Evolutionary conservation across 2,329 filamentous ascomycete genomes (phyloP), one percentile per base, ranked within the genome.

Genomic region (Botrytis byssoidea): DNA sequence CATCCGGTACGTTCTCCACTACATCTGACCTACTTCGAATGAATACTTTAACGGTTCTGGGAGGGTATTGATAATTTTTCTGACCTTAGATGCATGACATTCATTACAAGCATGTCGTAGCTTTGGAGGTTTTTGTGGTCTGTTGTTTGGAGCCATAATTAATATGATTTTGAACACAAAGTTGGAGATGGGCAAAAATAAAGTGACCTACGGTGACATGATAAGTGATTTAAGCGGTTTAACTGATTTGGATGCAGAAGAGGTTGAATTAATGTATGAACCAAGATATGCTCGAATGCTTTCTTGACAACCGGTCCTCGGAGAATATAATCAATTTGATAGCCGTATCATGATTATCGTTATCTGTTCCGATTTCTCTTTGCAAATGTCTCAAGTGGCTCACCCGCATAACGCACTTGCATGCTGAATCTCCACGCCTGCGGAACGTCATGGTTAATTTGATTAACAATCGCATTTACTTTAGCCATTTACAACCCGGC

Each of bases 61-160:
- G 44, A 22, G 29, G 55, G 25, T 20, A 3, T 48, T 32, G 4
- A 64, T 55, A 18, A 4, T 51, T 29, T 51, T 29, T 25, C 59
- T 65, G 18, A 71, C 70, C 59, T 71, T 71, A 16, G 70, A 65
- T 20, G 70, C 40, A 71, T 71, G 70, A 20, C 70, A 71, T 71
- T 65, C 59, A 71, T 71, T 71, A 46, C 70, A 71, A 51, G 70
- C 70, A 63, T 71, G 70, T 51, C 70, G 25, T 40, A 71, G 44
- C 70, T 71, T 71, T 37, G 59, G 70, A 32, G 70, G 70, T 25
- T 40, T 64, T 25, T 64, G 59, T 42, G 59, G 59, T 65, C 70
- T 71, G 9, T 29, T 61, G 14, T 65, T 71, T 29, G 60, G 18
- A 25, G 25, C 10, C 35, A 65, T 40, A 14, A 48, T 71, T 65